Base-by-base conservation (phyloP, 768 basidiomycete genomes). In the Kwoniella pini region DNA sequence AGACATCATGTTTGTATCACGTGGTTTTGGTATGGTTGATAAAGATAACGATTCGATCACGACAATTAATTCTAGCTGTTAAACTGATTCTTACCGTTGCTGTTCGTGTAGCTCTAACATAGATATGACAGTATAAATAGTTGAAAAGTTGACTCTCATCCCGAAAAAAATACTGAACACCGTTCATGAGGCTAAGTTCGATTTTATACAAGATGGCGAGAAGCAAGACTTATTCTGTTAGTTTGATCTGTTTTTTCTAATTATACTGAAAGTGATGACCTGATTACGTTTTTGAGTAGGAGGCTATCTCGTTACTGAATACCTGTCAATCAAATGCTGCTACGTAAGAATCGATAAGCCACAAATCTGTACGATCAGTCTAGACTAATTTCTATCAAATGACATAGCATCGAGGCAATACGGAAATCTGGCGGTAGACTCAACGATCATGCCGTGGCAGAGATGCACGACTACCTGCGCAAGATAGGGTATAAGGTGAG, bases 401-500 rank as follows among this genome's bases (percentile, higher is more conserved):
- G 2, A 33, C 30, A 11, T 50, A 69, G 70, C 4, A 78, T 99
- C 22, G 91, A 93, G 27, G 89, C 89, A 19, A 83, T 87, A 33
- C 86, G 89, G 38, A 87, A 88, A 33, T 84, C 87, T 6, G 89
- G 90, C 2, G 85, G 85, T 4, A 79, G 82, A 48, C 83, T 83
- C 57, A 79, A 79, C 54, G 79, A 80, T 30, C 84, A 85, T 70
- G 88, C 88, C 21, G 88, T 96, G 43, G 85, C 86, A 12, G 90
- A 96, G 80, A 95, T 91, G 87, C 77, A 90, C 46, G 92, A 95
- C 72, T 98, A 95, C 76, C 82, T 97, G 36, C 80, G 81, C 24
- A 82, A 92, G 63, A 89, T 94, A 72, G 94, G 92, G 13, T 92
- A 98, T 78, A 81, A 81, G 65, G 95, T 94, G 75, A 66, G 86